Base-by-base conservation (phyloP, 441 rosid species). In the Erysimum cheiri region DNA sequence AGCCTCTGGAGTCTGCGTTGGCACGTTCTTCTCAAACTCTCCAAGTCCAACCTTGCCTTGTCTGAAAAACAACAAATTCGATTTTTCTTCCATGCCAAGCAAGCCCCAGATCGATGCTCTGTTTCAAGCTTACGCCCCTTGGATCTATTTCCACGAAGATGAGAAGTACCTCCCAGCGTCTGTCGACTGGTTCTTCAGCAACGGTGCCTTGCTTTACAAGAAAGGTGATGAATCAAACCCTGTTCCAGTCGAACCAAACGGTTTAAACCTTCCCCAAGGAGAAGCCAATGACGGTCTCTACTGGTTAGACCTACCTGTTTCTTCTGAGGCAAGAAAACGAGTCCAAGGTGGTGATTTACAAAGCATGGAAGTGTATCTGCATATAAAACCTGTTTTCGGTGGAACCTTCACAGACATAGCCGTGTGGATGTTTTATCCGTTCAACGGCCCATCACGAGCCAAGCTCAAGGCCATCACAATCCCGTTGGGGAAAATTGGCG, bases 241-340 rank as follows among this genome's bases (percentile, higher is more conserved):
- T 0, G 70, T 77, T 31, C 67, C 66, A 0, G 54, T 93, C 9
- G 78, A 84, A 19, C 61, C 80, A 35, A 72, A 70, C 0, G 96
- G 98, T 2, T 78, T 84, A 17, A 93, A 91, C 80, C 96, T 91
- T 48, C 98, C 97, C 11, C 95, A 83, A 50, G 93, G 89, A 0
- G 96, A 92, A 7, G 72, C 87, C 6, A 81, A 84, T 8, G 97
- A 93, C 6, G 95, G 86, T 1, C 65, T 60, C 4, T 93, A 82
- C 67, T 93, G 98, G 98, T 26, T 93, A 56, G 95, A 91, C 85
- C 95, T 93, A 62, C 97, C 96, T 0, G 62, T 69, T 1, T 85
- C 85, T 29, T 77, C 76, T 7, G 76, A 54, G 2, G 73, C 78
- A 6, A 85, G 79, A 62, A 85, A 91, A 5, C 75, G 75, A 62